Base-by-base conservation (phyloP, 257 asterid species). In the Gentiana dahurica region DNA sequence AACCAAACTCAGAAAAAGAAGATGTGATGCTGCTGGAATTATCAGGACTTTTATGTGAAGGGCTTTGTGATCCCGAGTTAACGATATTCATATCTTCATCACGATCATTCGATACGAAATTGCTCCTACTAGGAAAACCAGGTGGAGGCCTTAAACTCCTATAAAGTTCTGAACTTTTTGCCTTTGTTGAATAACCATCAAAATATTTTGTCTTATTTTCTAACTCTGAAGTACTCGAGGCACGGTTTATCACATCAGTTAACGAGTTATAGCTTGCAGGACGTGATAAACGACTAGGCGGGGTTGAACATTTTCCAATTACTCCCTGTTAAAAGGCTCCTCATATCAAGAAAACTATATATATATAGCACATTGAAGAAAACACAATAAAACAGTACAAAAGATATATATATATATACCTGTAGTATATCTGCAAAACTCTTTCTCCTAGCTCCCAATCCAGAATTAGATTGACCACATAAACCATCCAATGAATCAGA, bases 351-450 rank as follows among this genome's bases (percentile, higher is more conserved):
- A 36, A 36, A 11, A 24, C 24, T 24, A 24, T 24, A 24, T 24
- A 24, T 24, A 24, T 24, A 24, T 24, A 24, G 0, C 24, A 24
- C 24, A 24, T 24, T 24, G 24, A 24, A 24, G 24, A 24, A 24
- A 24, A 24, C 24, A 24, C 24, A 24, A 24, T 24, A 24, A 24
- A 58, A 68, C 61, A 37, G 53, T 46, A 35, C 24, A 24, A 24
- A 24, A 24, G 24, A 24, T 24, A 24, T 24, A 15, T 15, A 15
- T 15, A 15, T 15, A 24, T 24, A 62, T 44, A 88, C 95, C 94
- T 88, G 97, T 46, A 85, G 73, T 35, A 85, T 79, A 65, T 89
- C 95, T n/a, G 94, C 97, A 63, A 89, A 85, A 51, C 97, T 89
- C 80, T 89, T 89, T 68, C 83, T 75, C 70, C 87, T 75, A 38